These are phyloP conservation scores for Peronospora farinosa DNA, from an alignment of 352 stramenopile genomes.

Conservation along the genomic window DNA sequence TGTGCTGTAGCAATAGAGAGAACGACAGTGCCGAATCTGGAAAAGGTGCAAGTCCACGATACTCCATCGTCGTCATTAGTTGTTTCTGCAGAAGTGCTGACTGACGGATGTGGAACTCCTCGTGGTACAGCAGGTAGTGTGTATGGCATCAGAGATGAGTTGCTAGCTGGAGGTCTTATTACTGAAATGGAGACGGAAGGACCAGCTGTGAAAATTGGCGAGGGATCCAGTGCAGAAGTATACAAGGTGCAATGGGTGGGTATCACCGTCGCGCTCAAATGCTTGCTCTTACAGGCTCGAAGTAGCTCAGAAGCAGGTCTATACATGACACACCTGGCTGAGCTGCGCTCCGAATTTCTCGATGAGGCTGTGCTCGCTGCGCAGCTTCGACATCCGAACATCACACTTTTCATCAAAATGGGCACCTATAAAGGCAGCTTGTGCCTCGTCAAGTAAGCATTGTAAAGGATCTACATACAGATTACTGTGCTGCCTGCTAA, in stretches of 20 bases:
- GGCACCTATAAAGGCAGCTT: conserved; percentile 57
- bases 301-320: conserved; percentile 40
- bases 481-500: not conserved
- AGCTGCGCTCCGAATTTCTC: conserved; percentile 56
- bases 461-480: not conserved
- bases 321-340: conserved; percentile 61
- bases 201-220: conserved; percentile 56
- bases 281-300: conserved; percentile 39
- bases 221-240: conserved; percentile 57
- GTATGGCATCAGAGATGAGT: conserved; percentile 14
- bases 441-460: conserved; percentile 67
- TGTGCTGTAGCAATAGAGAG: conserved; percentile 15
- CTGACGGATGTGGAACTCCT: conserved; percentile 11
- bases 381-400: conserved; percentile 63
- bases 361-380: conserved; percentile 60
- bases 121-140: conserved; percentile 6
- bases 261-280: conserved; percentile 76
- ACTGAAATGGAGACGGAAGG: conserved; percentile 59
- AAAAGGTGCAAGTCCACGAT: conserved; percentile 13
- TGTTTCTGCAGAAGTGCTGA: conserved; percentile 18
- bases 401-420: conserved; percentile 71
- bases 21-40: conserved; percentile 3
- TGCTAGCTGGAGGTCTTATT: conserved; percentile 24
- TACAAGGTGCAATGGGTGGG: conserved; percentile 66
- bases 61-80: conserved; percentile 25